Evolutionary conservation across 495 filamentous ascomycete species (phyloP), one percentile per base, ranked within the genome.

Genomic region (Apodospora peruviana): DNA sequence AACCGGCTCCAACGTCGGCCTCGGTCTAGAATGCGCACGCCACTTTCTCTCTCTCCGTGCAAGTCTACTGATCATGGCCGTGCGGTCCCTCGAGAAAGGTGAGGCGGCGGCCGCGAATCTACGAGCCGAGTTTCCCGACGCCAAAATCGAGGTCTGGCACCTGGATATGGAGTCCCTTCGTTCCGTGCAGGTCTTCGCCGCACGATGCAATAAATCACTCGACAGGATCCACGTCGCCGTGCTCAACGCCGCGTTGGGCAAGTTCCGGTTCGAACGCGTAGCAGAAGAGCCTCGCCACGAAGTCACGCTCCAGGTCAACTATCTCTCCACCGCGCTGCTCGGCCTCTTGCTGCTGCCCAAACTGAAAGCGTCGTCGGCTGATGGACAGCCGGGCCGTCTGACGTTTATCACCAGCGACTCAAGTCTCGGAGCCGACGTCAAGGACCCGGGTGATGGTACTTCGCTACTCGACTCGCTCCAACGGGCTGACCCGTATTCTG

Each of bases 1-100:
- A n/a, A 76, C 78, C 0, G 79, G 79, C 18, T 58, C 69, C 29
- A 82, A 79, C 48, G 58, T 61, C 22, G 78, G 79, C n/a, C 57
- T 80, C 2, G 77, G 77, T 14, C 61, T 69, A 11, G 73, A 75
- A 55, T 65, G 73, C 7, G 65, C 67, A 10, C 65, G 67, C 11
- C 72, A 78, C 17, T 42, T 62, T 5, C 56, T 58, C 39, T 38
- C 37, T 10, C 52, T 55, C 11, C 29, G 44, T 3, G 16, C 50
- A 5, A 37, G 20, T 5, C 51, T 21, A 10, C 48, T 58, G 19
- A 49, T 58, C 18, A 24, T 56, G 17, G 56, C 52, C 19, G 48
- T 52, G n/a, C 43, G 56, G 17, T 36, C 50, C 9, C 38, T 61
- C 50, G 16, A 37, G 14, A 56, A 53, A 45, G 53, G 53, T 2